A percentile compares a stretch with the other conserved stretches of the same genome.
Evolutionary conservation across 2,329 filamentous ascomycete species (phyloP).

Genomic region (Phyllosticta capitalensis): DNA sequence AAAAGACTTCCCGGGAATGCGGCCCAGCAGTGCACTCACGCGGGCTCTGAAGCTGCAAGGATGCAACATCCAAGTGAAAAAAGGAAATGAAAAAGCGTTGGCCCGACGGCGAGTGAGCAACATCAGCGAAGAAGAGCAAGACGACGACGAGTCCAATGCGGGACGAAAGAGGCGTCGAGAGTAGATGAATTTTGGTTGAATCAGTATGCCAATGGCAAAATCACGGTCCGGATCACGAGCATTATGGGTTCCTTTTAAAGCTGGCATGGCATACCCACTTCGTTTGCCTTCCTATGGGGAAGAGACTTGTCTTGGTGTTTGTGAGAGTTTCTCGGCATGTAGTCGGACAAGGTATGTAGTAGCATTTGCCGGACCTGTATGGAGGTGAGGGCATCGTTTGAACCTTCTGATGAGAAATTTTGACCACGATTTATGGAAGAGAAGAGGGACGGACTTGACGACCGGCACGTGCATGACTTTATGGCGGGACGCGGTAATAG

Average conservation of each 20-base stretch:
- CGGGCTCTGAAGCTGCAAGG: constrained; percentile 69
- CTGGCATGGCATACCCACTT: constrained; percentile 10
- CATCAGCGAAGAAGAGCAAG: constrained; percentile 31
- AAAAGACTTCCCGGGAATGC: constrained; percentile 81
- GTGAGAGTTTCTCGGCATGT: not conserved
- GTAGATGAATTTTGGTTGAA: not conserved
- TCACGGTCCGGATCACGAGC: constrained; percentile 1
- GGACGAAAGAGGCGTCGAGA: constrained; percentile 24
- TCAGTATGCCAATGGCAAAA: not conserved
- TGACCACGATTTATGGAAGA: not conserved
- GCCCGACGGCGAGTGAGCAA: constrained; percentile 31
- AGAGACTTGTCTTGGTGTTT: not conserved
- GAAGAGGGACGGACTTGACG: not conserved
- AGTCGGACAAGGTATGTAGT: not conserved
- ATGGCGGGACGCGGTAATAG: not conserved
- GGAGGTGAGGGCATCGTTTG: not conserved
- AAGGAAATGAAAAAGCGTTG: constrained; percentile 59
- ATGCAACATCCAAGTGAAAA: constrained; percentile 77
- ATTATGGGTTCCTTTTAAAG: constrained; percentile 11
- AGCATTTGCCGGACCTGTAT: not conserved
- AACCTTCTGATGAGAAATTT: not conserved
- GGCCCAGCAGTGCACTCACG: constrained; percentile 63
- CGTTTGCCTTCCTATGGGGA: constrained; percentile 3
- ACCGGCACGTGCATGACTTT: not conserved
- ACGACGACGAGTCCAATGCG: constrained; percentile 23